Evolutionary conservation across 2,329 filamentous ascomycete species (phyloP).

Genomic region (Talaromyces funiculosus): DNA sequence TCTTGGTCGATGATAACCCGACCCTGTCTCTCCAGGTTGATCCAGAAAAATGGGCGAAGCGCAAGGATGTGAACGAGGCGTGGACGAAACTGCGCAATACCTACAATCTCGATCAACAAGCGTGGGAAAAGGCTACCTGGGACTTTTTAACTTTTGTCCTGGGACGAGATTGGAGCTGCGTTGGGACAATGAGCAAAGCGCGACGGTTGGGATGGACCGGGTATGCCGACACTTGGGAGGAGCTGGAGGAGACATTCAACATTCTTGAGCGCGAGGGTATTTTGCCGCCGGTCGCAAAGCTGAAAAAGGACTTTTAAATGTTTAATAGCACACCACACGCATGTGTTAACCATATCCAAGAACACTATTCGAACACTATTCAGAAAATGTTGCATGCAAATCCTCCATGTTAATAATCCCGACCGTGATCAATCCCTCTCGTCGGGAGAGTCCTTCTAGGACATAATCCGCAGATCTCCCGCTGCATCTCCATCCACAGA

Average conservation of each 20-base stretch:
- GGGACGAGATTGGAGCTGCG: constrained; percentile 29
- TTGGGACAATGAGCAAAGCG: constrained; percentile 41
- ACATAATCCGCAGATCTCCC: too few species aligned
- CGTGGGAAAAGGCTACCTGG: constrained; percentile 44
- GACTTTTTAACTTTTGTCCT: constrained; percentile 40
- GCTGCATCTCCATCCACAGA: too few species aligned
- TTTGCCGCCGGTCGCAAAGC: constrained; percentile 18
- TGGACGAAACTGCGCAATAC: constrained; percentile 34
- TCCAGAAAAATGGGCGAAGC: constrained; percentile 38
- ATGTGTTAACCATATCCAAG: too few species aligned
- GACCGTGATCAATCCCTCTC: too few species aligned
- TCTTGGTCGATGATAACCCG: constrained; percentile 18
- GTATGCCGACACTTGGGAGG: constrained; percentile 36
- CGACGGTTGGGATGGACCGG: constrained; percentile 42
- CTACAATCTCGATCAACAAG: constrained; percentile 33
- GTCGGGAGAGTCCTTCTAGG: too few species aligned
- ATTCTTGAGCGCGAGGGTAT: constrained; percentile 23
- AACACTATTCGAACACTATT: too few species aligned
- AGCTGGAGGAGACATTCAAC: constrained; percentile 32
- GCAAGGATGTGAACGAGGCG: constrained; percentile 32
- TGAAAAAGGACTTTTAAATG: constrained; percentile 15
- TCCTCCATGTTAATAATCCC: too few species aligned
- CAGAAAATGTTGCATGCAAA: too few species aligned
- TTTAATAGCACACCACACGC: too few species aligned
- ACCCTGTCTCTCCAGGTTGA: constrained; percentile 28